A percentile compares a stretch with the other conserved stretches of the same genome.
These are phyloP conservation scores for Trametopsis cervina DNA, from an alignment of 768 basidiomycete genomes.

Conservation along the genomic window DNA sequence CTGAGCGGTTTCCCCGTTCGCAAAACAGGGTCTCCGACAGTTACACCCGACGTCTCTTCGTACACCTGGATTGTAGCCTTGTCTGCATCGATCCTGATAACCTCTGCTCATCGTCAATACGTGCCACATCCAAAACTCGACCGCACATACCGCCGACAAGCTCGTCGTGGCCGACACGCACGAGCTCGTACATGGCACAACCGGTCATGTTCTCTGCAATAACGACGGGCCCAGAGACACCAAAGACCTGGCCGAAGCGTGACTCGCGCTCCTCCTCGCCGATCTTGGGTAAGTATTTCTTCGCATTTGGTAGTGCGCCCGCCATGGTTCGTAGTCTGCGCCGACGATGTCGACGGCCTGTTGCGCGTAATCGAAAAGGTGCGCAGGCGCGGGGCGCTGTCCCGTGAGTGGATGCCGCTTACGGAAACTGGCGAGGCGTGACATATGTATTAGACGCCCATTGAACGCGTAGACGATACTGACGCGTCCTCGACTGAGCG, in stretches of 20 bases:
- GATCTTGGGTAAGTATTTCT: slow-evolving; percentile 81
- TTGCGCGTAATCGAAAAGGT: no score
- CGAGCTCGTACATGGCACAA: slow-evolving; percentile 96
- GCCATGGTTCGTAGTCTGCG: slow-evolving; percentile 51
- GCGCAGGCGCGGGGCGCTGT: neutral
- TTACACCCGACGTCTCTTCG: slow-evolving; percentile 98
- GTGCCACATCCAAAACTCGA: no score
- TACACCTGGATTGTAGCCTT: slow-evolving; percentile 99
- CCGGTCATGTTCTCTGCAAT: slow-evolving; percentile 96
- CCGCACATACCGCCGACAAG: slow-evolving; percentile 78
- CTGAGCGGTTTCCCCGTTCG: slow-evolving; percentile 96
- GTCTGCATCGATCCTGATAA: slow-evolving; percentile 97
- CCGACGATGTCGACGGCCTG: slow-evolving; percentile 9
- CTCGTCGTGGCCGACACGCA: slow-evolving; percentile 97
- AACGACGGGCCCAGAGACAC: slow-evolving; percentile 98
- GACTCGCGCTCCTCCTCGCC: slow-evolving; percentile 87
- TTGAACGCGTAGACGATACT: slow-evolving; percentile 17
- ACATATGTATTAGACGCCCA: neutral
- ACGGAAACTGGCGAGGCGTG: neutral
- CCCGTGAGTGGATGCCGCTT: neutral
- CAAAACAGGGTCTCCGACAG: slow-evolving; percentile 96
- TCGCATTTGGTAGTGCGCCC: slow-evolving; percentile 88
- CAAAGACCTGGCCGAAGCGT: slow-evolving; percentile 81
- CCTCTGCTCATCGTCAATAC: slow-evolving; percentile 63
- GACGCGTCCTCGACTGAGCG: slow-evolving; percentile 27